Percentiles rank a stretch among this genome's conserved stretches.
Conservation (phyloP, 2,329 filamentous ascomycete genomes). For the Fusarium xyrophilum region DNA sequence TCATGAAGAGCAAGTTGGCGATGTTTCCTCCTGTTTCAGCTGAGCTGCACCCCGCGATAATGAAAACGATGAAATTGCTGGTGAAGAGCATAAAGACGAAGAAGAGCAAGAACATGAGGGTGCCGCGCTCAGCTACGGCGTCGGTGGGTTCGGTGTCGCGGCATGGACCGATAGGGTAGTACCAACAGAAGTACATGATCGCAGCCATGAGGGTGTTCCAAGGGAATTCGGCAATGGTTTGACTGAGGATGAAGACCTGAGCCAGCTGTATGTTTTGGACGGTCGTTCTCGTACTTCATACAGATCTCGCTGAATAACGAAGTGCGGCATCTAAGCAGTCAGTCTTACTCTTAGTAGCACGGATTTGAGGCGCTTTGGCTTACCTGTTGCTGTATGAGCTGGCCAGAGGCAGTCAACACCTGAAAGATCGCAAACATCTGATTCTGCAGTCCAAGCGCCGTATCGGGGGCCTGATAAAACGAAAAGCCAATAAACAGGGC, state of each 20-base stretch:
- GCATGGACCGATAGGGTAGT: constrained; percentile 73
- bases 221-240: constrained; percentile 73
- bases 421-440: constrained; percentile 73
- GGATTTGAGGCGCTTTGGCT: accelerated
- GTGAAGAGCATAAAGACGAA: constrained; percentile 70
- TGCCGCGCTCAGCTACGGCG: constrained; percentile 62
- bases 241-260: constrained; percentile 69
- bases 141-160: constrained; percentile 60
- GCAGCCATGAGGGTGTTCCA: constrained; percentile 71
- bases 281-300: constrained; percentile 74
- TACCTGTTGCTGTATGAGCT: constrained; percentile 60
- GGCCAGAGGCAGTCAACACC: constrained; percentile 72
- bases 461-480: constrained; percentile 64
- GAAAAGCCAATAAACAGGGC: constrained; percentile 63
- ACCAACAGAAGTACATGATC: constrained; percentile 72
- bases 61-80: constrained; percentile 69
- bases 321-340: constrained; percentile 64
- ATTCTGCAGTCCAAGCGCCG: constrained; percentile 72
- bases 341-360: accelerated
- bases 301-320: constrained; percentile 70
- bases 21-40: constrained; percentile 72
- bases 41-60: constrained; percentile 69
- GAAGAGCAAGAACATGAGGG: constrained; percentile 69
- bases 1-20: constrained; percentile 68
- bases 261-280: constrained; percentile 72